Conservation (phyloP, 306 rosid genomes). For the Vicia faba region DNA sequence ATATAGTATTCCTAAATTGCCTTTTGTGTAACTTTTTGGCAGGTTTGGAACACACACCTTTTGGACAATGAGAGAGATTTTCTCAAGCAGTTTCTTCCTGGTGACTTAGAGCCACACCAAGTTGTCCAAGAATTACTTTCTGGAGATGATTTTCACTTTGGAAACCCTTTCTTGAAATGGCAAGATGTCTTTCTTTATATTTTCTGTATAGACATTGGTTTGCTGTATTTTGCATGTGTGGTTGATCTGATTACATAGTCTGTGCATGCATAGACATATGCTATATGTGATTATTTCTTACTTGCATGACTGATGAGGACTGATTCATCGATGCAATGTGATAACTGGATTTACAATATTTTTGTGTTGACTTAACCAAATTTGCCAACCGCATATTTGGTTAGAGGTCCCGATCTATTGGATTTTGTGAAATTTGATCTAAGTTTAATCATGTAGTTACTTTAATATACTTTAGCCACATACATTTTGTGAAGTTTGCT, state of each 20-base stretch:
- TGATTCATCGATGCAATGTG: constrained; percentile 11
- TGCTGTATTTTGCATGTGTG: constrained; percentile 16
- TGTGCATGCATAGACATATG: constrained; percentile 15
- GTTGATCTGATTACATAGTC: constrained; percentile 27
- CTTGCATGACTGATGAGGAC: constrained; percentile 3
- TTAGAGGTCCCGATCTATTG: not conserved
- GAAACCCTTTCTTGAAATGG: constrained; percentile 82
- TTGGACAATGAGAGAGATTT: constrained; percentile 72
- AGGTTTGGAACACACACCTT: constrained; percentile 84
- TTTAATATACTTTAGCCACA: not conserved
- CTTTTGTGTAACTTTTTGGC: constrained; percentile 43
- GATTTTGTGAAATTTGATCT: constrained; percentile 16
- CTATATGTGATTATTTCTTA: constrained; percentile 17
- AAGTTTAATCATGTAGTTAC: constrained; percentile 6
- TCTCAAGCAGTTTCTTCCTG: constrained; percentile 79
- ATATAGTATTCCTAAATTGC: constrained; percentile 26
- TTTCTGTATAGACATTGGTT: constrained; percentile 17
- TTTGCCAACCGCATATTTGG: constrained; percentile 21
- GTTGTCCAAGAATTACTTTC: constrained; percentile 64
- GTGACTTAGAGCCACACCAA: constrained; percentile 58
- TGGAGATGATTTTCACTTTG: constrained; percentile 80
- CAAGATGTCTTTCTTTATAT: constrained; percentile 46
- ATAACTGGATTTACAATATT: not conserved
- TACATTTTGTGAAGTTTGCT: not conserved
- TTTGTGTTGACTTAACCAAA: constrained; percentile 12